phyloP scores from a whole-genome alignment of 768 basidiomycete genomes.

The Rhodotorula kratochvilovae region DNA sequence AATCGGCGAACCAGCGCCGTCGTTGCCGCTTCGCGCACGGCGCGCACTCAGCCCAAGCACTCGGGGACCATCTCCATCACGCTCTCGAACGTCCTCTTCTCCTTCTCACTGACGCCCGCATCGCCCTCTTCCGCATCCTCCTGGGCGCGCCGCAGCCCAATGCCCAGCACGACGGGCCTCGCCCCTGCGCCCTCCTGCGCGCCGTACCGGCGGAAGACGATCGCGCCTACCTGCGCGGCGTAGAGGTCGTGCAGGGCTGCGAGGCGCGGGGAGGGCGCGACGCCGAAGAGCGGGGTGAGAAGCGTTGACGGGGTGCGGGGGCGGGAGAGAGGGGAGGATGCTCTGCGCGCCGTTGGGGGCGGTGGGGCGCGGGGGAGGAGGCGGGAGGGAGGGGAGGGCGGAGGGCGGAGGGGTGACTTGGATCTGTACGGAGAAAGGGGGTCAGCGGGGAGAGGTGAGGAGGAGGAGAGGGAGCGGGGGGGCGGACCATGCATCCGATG shows the following conservation, averaged over 20 bases:
- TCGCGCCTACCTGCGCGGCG: slow-evolving; percentile 76
- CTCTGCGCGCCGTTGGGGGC: slow-evolving; percentile 50
- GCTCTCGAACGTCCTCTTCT: slow-evolving; percentile 51
- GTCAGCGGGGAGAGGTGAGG: not conserved
- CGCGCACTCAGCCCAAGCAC: slow-evolving; percentile 11
- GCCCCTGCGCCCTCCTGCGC: slow-evolving; percentile 49
- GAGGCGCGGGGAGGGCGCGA: slow-evolving; percentile 63
- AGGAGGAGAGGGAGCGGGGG: not conserved
- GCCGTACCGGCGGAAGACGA: slow-evolving; percentile 56
- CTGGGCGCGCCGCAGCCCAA: slow-evolving; percentile 55
- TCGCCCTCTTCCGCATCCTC: slow-evolving; percentile 46
- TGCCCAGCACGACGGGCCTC: slow-evolving; percentile 66
- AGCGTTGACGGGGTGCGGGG: slow-evolving; percentile 59
- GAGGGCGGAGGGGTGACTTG: slow-evolving; percentile 72
- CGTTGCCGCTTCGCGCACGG: not conserved
- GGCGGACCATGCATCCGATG: slow-evolving; percentile 73
- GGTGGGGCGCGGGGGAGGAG: not conserved
- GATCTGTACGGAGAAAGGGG: slow-evolving; percentile 54
- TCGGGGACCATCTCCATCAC: slow-evolving; percentile 53
- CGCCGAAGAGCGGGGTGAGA: slow-evolving; percentile 71
- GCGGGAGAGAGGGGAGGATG: slow-evolving; percentile 46
- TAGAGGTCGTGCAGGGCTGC: slow-evolving; percentile 74
- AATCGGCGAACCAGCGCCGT: not conserved
- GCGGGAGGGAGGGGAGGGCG: slow-evolving; percentile 52
- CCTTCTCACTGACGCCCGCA: slow-evolving; percentile 44